Base-by-base conservation (phyloP, 495 filamentous ascomycete species). In the Trichoderma parareesei region DNA sequence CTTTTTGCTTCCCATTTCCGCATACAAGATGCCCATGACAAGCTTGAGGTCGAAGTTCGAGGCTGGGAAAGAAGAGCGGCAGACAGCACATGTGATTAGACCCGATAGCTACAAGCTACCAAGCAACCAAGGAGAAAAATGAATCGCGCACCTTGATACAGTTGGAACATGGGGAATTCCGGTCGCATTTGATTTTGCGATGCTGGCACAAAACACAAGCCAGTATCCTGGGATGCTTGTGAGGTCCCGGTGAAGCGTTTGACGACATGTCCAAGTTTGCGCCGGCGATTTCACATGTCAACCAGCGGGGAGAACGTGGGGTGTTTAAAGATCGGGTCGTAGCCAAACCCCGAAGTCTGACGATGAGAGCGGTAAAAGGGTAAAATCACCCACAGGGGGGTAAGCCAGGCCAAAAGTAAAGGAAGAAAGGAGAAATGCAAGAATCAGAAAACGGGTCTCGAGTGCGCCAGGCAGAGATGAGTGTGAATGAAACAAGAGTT, bases 151-250 rank as follows among this genome's bases (percentile, higher is more conserved):
- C 75, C 71, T 87, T 87, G 60, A 73, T 70, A 69, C 87, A 90
- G 55, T 88, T 87, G 57, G 82, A 79, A 68, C 87, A 90, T 20
- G 88, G 87, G 71, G 85, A 87, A 48, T 81, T 79, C 53, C 86
- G 83, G 70, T 89, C 85, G 72, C 88, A 90, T 69, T 84, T 86
- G 69, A 89, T 82, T 74, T 90, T 90, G 63, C 87, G 77, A 65
- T 81, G 81, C 67, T 87, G 86, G 65, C 87, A 90, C 5, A 78
- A 72, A 7, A 74, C 71, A 64, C 77, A 79, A 13, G 77, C 77
- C 14, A 79, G 8, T 57, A 57, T 57, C 8, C 53, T 38, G 18
- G 53, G 53, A 14, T 57, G 53, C 27, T 16, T 57, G 33, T 57
- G 53, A 57, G 53, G 16, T 33, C 10, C 53, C 7, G 53, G 53